phyloP scores from a whole-genome alignment of 306 rosid genomes.

The Citrullus colocynthis region DNA sequence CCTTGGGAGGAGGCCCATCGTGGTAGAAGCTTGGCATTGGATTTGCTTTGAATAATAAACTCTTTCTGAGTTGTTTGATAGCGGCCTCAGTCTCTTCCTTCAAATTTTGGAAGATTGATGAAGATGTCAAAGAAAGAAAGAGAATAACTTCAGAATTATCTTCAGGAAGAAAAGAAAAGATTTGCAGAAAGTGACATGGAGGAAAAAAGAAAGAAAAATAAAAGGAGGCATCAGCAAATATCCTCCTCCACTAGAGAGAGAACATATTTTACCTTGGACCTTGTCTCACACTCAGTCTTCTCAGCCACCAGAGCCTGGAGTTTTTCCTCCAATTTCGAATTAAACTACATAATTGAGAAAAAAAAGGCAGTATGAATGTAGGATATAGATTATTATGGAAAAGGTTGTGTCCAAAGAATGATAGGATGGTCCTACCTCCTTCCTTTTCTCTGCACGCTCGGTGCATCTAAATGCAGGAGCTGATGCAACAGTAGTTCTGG shows the following conservation, averaged over 20 bases:
- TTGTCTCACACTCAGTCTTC: conserved; percentile 75
- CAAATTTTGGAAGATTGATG: conserved; percentile 21
- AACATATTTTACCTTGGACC: conserved; percentile 61
- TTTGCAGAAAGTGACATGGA: not conserved
- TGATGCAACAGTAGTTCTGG: conserved; percentile 48
- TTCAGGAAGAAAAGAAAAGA: not conserved
- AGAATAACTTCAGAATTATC: not conserved
- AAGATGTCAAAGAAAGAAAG: not conserved
- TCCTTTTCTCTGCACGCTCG: conserved; percentile 84
- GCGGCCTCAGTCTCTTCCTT: conserved; percentile 86
- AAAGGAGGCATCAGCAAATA: not conserved
- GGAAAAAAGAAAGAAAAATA: not conserved
- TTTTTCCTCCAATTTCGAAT: conserved; percentile 79
- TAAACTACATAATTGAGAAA: conserved; percentile 37
- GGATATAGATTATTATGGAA: not conserved
- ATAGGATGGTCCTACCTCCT: conserved; percentile 46
- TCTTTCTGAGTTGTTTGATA: conserved; percentile 78
- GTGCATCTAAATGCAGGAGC: conserved; percentile 69
- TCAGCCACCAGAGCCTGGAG: conserved; percentile 82
- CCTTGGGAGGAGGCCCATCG: conserved; percentile 95
- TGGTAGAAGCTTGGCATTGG: conserved; percentile 98
- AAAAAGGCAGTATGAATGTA: not conserved
- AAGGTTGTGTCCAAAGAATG: not conserved
- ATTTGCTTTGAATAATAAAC: conserved; percentile 82
- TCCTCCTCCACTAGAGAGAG: not conserved